Conservation (phyloP, 768 basidiomycete genomes). For the Boletus vinaceobasis region DNA sequence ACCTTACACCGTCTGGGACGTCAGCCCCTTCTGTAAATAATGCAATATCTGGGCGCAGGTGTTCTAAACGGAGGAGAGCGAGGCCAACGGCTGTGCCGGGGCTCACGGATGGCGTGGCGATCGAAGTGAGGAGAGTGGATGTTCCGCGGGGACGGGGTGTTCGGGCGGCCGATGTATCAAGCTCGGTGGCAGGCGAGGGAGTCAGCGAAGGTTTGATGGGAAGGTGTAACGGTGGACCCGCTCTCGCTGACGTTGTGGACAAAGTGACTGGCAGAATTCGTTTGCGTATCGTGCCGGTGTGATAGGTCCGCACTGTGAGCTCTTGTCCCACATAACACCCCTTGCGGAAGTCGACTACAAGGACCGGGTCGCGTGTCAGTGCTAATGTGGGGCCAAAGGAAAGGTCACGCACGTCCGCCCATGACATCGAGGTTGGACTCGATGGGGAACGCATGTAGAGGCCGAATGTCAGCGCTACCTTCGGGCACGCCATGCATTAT, state of each 20-base stretch:
- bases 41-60: conserved; percentile 35
- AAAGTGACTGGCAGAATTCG: conserved; percentile 76
- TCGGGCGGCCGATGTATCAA: conserved; percentile 32
- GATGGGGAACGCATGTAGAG: conserved; percentile 83
- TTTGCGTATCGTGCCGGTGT: conserved; percentile 88
- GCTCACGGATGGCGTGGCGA: conserved; percentile 27
- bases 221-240: conserved; percentile 19
- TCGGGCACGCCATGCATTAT: conserved; percentile 86
- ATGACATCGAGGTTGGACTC: conserved; percentile 94
- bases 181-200: conserved; percentile 3
- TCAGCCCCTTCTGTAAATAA: conserved; percentile 12
- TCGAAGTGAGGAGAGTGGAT: conserved; percentile 69
- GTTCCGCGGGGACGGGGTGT: conserved; percentile 63
- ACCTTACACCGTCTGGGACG: conserved; percentile 20
- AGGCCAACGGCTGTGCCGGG: conserved; percentile 55
- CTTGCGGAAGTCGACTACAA: conserved; percentile 89
- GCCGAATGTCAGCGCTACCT: conserved; percentile 70
- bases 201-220: conserved; percentile 23
- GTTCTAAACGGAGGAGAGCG: conserved; percentile 77
- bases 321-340: conserved; percentile 99
- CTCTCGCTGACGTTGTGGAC: conserved; percentile 33
- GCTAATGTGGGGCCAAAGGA: not conserved
- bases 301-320: conserved; percentile 92
- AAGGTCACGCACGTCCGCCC: conserved; percentile 71
- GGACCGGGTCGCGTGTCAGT: conserved; percentile 2